phyloP scores from a whole-genome alignment of 768 basidiomycete genomes.

The Naganishia friedmannii region DNA sequence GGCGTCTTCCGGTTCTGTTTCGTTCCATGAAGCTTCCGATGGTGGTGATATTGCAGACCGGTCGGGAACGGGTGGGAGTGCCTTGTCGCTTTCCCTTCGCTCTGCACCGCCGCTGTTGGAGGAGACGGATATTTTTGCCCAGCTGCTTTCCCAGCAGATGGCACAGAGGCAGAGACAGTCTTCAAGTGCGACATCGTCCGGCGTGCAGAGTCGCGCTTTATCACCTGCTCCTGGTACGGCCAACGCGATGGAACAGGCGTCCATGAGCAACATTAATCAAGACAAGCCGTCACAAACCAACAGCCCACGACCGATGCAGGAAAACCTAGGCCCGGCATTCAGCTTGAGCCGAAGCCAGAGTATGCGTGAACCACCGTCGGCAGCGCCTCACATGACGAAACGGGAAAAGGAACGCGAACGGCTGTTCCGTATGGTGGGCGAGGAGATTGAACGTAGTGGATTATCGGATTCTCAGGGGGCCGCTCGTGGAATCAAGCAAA shows the following conservation, averaged over 20 bases:
- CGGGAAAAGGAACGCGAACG: conserved; percentile 45
- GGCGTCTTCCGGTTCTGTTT: not conserved
- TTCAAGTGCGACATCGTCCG: not conserved
- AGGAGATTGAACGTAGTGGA: conserved; percentile 44
- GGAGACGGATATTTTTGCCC: conserved; percentile 30
- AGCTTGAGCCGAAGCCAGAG: conserved; percentile 31
- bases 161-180: conserved; percentile 21
- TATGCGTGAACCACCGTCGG: conserved; percentile 26
- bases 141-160: conserved; percentile 21
- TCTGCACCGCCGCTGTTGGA: conserved; percentile 33
- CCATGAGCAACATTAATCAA: not conserved
- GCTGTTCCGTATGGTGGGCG: conserved; percentile 46
- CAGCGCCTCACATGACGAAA: conserved; percentile 23
- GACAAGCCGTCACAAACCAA: not conserved
- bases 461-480: conserved; percentile 23
- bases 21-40: not conserved
- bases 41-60: not conserved
- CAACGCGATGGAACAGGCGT: not conserved
- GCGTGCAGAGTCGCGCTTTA: conserved; percentile 2
- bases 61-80: not conserved
- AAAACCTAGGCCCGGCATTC: conserved; percentile 1
- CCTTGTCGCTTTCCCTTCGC: not conserved
- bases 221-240: conserved; percentile 2
- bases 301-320: conserved; percentile 7
- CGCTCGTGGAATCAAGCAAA: conserved; percentile 43